Evolutionary conservation across 2,329 filamentous ascomycete species (phyloP).

Genomic region (Teratosphaeria pseudoeucalypti): DNA sequence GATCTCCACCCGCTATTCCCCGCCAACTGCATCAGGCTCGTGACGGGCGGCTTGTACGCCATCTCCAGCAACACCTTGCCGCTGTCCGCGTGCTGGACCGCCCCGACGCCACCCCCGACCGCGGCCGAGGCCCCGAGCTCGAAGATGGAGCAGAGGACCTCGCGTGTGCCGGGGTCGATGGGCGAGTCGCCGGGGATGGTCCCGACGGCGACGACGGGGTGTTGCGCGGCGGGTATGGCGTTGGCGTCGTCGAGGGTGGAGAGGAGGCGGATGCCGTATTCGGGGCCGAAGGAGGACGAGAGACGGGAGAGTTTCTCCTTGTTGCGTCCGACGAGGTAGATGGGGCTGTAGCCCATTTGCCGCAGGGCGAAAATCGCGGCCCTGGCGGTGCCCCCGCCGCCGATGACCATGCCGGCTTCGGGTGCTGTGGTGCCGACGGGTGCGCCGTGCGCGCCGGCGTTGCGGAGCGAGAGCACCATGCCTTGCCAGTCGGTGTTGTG

Average conservation of each 20-base stretch:
- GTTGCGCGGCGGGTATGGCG: conserved; percentile 35
- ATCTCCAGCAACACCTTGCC: conserved; percentile 72
- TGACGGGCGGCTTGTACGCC: conserved; percentile 85
- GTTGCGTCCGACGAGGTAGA: conserved; percentile 78
- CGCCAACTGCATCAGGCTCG: conserved; percentile 75
- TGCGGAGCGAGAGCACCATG: conserved; percentile 70
- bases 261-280: conserved; percentile 61
- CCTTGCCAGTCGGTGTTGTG: conserved; percentile 96
- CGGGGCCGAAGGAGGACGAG: conserved; percentile 53
- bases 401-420: conserved; percentile 66
- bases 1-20: conserved; percentile 68
- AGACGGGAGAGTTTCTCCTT: conserved; percentile 57
- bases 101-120: conserved; percentile 19
- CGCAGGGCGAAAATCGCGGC: conserved; percentile 85
- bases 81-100: conserved; percentile 21
- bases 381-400: conserved; percentile 82
- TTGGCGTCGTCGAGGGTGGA: conserved; percentile 41
- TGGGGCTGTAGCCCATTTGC: conserved; percentile 69
- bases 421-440: neutral
- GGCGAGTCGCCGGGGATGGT: conserved; percentile 84
- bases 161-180: conserved; percentile 61
- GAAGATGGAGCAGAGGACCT: conserved; percentile 50
- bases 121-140: conserved; percentile 36
- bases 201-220: conserved; percentile 67
- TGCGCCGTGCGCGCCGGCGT: conserved; percentile 48